A percentile compares a stretch with the other conserved stretches of the same genome.
Evolutionary conservation across 495 filamentous ascomycete species (phyloP).

Genomic region (Neurospora sp.): DNA sequence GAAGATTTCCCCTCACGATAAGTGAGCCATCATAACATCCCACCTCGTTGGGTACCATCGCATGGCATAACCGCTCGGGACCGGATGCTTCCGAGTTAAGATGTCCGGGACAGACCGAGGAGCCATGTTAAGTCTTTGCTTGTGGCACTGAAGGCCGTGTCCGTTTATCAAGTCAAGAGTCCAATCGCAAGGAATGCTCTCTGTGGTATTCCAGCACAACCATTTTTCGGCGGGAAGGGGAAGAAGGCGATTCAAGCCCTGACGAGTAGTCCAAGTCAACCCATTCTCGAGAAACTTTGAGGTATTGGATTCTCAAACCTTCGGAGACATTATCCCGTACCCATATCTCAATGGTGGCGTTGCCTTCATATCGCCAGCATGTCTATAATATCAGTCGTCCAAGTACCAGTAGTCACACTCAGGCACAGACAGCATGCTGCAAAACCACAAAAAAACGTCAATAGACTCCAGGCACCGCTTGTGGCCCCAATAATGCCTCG

Average conservation of each 20-base stretch:
- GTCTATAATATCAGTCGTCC: neutral
- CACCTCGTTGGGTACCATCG: neutral
- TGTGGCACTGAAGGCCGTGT: neutral
- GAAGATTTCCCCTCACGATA: neutral
- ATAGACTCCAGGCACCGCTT: neutral
- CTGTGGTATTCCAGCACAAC: neutral
- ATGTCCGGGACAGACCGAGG: neutral
- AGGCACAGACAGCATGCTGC: neutral
- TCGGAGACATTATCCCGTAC: neutral
- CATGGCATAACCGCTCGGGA: neutral
- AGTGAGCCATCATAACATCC: neutral
- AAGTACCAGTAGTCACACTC: neutral
- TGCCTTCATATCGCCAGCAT: neutral
- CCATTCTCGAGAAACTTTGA: neutral
- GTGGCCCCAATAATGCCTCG: neutral
- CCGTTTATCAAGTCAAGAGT: neutral
- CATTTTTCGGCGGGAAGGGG: neutral
- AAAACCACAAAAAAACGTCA: neutral
- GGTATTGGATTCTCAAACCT: neutral
- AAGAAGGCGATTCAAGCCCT: no score
- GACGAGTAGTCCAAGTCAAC: neutral
- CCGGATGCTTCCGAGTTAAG: neutral
- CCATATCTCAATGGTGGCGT: neutral
- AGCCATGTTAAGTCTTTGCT: neutral
- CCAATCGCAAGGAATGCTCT: neutral